These are phyloP conservation scores for Mycena floridula DNA, from an alignment of 768 basidiomycete species.

Conservation along the genomic window DNA sequence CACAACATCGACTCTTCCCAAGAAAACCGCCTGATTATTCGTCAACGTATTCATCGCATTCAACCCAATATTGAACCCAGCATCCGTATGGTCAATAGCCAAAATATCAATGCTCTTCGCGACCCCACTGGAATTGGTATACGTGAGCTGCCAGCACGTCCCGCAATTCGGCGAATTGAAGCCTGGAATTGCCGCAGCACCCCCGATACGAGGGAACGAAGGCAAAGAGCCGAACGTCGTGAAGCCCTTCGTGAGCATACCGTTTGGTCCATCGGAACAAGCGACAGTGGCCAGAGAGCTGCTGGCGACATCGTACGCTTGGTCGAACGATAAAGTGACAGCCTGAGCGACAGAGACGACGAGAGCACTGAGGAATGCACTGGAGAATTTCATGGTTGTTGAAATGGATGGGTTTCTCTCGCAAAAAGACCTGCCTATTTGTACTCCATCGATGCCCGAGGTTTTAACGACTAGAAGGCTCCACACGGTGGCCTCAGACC, in stretches of 20 bases:
- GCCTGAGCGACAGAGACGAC: constrained; percentile 19
- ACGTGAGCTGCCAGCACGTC: constrained; percentile 37
- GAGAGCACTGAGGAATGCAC: constrained; percentile 12
- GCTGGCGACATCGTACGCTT: constrained; percentile 38
- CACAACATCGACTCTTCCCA: constrained; percentile 43
- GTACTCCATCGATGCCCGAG: too few species aligned
- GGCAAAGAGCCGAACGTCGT: constrained; percentile 31
- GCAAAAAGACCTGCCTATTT: too few species aligned
- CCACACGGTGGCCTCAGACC: too few species aligned
- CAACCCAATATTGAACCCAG: constrained; percentile 43
- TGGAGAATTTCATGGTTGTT: constrained; percentile 15
- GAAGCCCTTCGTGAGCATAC: constrained; percentile 27
- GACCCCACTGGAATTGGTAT: constrained; percentile 12
- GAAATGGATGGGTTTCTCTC: neutral
- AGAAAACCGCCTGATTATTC: constrained; percentile 33
- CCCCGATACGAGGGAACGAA: constrained; percentile 37
- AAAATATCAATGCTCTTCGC: constrained; percentile 24
- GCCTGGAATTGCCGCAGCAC: constrained; percentile 25
- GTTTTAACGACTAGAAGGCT: too few species aligned
- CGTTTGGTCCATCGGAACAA: constrained; percentile 36
- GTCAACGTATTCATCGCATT: constrained; percentile 53
- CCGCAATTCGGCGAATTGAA: constrained; percentile 35
- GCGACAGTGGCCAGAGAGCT: constrained; percentile 36
- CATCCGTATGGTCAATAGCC: constrained; percentile 28
- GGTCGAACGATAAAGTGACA: constrained; percentile 35